Conservation (phyloP, 73 alveolate species). For the Paramecium sexaurelia region DNA sequence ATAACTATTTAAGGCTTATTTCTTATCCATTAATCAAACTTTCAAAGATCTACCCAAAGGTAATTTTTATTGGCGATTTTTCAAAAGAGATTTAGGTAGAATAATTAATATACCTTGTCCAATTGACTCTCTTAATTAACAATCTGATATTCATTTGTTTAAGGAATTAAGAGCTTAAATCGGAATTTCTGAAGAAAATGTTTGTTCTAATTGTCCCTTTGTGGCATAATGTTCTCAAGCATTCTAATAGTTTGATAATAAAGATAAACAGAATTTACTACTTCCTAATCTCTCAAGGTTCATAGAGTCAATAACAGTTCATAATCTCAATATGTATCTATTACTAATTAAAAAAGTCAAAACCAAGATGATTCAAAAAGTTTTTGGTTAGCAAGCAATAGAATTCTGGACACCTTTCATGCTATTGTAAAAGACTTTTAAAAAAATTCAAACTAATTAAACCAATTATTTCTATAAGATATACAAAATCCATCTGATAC, state of each 20-base stretch:
- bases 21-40: neutral
- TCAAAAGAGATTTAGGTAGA: neutral
- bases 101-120: slow-evolving; percentile 18
- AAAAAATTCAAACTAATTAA: neutral
- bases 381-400: slow-evolving; percentile 4
- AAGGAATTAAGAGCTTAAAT: slow-evolving; percentile 17
- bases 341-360: neutral
- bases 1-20: neutral
- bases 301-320: neutral
- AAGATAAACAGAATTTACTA: neutral
- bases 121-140: neutral
- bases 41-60: slow-evolving; percentile 4
- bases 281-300: neutral
- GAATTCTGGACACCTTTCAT: slow-evolving; percentile 43
- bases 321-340: neutral
- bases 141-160: neutral
- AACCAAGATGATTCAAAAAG: neutral
- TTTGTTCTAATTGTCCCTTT: neutral
- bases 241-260: neutral
- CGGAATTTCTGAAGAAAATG: slow-evolving; percentile 1
- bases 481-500: neutral
- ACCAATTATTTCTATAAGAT: neutral
- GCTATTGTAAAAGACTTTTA: neutral
- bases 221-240: neutral
- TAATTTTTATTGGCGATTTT: neutral